Base-by-base conservation (phyloP, 495 filamentous ascomycete species). In the Penicillium riverlandense region DNA sequence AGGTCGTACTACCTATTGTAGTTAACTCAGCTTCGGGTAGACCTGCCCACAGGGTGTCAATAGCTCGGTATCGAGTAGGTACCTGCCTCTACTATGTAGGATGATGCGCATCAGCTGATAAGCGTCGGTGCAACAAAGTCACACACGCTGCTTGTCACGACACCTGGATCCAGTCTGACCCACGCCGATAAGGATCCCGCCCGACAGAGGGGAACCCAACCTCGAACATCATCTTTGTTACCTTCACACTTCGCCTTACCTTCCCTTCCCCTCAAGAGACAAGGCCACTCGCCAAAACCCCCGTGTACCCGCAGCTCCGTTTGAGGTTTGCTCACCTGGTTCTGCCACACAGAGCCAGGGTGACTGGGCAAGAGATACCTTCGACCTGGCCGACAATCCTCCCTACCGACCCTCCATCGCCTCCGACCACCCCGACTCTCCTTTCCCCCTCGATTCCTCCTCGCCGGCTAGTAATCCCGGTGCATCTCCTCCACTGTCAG, bases 341-440 rank as follows among this genome's bases (percentile, higher is more conserved):
- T 73, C 67, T 70, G 56, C 28, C 43, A 59, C 43, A 59, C 52
- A 65, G 69, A 75, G 65, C 71, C 67, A 67, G 69, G 60, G 22
- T 50, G 49, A 58, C 55, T 65, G 69, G 66, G 75, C 66, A 67
- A 57, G 64, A 66, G 47, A 57, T 43, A 55, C 54, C 42, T 69
- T 75, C 79, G 80, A 78, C 72, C 81, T 85, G 81, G 81, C 79
- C 67, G 65, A 77, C 74, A 67, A 78, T 67, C 58, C 50, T 53
- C 54, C 70, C 52, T 59, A 63, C 43, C 63, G 64, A 52, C 63
- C 77, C 70, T 74, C 71, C 69, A 61, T 70, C 76, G 59, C 72
- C 65, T 60, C 79, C 79, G 80, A 78, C 77, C 59, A 70, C 70
- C 78, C 79, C 65, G 45, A 63, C 46, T 53, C 60, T 60, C 62